Conservation (phyloP, 2,329 filamentous ascomycete genomes). For the Zymoseptoria brevis region DNA sequence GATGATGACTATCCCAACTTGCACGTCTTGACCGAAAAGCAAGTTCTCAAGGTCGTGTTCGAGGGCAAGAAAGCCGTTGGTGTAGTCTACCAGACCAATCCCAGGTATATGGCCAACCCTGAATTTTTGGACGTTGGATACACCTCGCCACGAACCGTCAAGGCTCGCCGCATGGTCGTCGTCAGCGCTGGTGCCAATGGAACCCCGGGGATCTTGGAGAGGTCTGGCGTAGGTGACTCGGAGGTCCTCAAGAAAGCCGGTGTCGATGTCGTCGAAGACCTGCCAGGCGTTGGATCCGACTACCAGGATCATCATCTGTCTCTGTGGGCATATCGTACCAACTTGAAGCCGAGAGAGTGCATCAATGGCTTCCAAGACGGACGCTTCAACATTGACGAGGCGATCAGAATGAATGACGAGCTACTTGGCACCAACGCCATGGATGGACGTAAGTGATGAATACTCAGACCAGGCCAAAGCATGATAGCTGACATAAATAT, state of each 20-base stretch:
- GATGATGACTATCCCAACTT: constrained; percentile 47
- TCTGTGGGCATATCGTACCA: constrained; percentile 46
- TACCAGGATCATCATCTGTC: constrained; percentile 39
- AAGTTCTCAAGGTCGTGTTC: constrained; percentile 41
- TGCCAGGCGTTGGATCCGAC: constrained; percentile 29
- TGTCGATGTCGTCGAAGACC: constrained; percentile 17
- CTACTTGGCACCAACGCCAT: constrained; percentile 52
- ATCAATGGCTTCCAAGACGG: constrained; percentile 48
- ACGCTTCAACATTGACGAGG: constrained; percentile 38
- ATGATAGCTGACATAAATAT: not conserved
- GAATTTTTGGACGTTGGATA: constrained; percentile 32
- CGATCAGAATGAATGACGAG: constrained; percentile 42
- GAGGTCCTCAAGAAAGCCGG: constrained; percentile 37
- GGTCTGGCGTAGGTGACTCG: constrained; percentile 51
- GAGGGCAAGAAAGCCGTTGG: constrained; percentile 45
- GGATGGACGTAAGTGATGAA: constrained; percentile 35
- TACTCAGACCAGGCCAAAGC: not conserved
- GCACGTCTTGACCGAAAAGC: constrained; percentile 50
- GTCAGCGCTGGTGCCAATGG: constrained; percentile 51
- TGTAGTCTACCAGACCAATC: constrained; percentile 46
- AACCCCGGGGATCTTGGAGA: constrained; percentile 51
- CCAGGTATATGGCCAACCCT: constrained; percentile 35
- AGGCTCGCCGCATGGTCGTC: constrained; percentile 50
- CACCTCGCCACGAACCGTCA: constrained; percentile 33
- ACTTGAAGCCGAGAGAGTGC: constrained; percentile 41